Base-by-base conservation (phyloP, 352 stramenopile genomes). In the Lagenidium giganteum region DNA sequence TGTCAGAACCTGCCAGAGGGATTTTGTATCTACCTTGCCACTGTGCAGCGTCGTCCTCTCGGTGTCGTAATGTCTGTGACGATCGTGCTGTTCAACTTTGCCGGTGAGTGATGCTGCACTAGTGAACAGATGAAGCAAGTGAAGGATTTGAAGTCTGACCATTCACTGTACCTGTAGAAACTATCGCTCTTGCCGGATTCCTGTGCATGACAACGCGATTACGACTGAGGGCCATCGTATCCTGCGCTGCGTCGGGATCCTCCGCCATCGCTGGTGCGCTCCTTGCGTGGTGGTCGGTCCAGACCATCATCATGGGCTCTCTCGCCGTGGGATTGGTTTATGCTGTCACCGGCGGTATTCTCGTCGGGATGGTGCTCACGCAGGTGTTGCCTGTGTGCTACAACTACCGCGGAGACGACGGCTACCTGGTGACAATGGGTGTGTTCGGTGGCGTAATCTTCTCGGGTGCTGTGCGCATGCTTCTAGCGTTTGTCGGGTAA, bases 381-480 rank as follows among this genome's bases (percentile, higher is more conserved):
- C 54, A 64, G 29, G 46, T 54, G 6, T 38, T 64, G 33, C 51
- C 39, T 2, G 47, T 54, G 23, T 64, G 54, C 40, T 64, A 54
- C 54, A 64, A 48, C 43, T 50, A 52, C 39, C 54, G 54, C n/a
- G 37, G 25, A 11, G 20, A 33, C 2, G 54, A 58, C 18, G 36
- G 18, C 37, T 41, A 18, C 23, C 33, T 30, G 33, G 54, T 54
- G 32, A 48, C 47, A 2, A 20, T 26, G 9, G 58, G 47, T 20
- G 48, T 64, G 28, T 34, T 64, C 1, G 35, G 54, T 6, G 54
- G 54, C 11, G 38, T 51, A 21, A 6, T 57, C 13, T 48, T 57
- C 35, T 26, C 54, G 4, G 43, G 43, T 4, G 20, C 13, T 14
- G 24, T 64, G 9, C 54, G 54, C 47, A 39, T 47, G 23, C 5